phyloP scores from a whole-genome alignment of 345 rosid genomes.

The Eucalyptus marginata region DNA sequence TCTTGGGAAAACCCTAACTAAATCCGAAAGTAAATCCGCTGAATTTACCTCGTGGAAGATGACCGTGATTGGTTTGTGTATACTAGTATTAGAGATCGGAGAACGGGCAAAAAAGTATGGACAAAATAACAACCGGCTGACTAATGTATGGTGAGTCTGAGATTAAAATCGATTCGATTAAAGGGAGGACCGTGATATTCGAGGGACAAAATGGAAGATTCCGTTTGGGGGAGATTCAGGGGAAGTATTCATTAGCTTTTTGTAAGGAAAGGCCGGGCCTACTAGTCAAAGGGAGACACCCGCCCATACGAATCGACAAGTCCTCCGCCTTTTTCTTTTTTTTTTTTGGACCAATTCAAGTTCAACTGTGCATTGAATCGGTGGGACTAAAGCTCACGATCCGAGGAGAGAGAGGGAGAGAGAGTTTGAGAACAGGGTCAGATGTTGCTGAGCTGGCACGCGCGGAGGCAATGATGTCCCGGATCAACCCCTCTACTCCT shows the following conservation, averaged over 20 bases:
- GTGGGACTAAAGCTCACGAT: neutral
- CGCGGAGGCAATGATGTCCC: neutral
- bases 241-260: neutral
- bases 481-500: neutral
- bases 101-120: neutral
- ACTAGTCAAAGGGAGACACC: neutral
- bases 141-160: neutral
- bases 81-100: neutral
- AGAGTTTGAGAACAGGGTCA: neutral
- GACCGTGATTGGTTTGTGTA: neutral
- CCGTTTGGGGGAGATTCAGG: neutral
- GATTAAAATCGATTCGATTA: neutral
- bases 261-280: neutral
- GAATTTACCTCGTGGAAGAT: neutral
- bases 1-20: neutral
- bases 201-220: neutral
- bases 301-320: neutral
- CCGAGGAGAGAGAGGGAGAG: neutral
- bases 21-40: neutral
- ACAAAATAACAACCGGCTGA: neutral
- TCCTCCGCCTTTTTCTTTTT: neutral
- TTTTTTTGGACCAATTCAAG: neutral
- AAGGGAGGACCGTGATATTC: neutral
- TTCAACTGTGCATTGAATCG: neutral
- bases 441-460: neutral